Base-by-base conservation (phyloP, 176 grass and related monocot genomes). In the Oropetium thomaeum region DNA sequence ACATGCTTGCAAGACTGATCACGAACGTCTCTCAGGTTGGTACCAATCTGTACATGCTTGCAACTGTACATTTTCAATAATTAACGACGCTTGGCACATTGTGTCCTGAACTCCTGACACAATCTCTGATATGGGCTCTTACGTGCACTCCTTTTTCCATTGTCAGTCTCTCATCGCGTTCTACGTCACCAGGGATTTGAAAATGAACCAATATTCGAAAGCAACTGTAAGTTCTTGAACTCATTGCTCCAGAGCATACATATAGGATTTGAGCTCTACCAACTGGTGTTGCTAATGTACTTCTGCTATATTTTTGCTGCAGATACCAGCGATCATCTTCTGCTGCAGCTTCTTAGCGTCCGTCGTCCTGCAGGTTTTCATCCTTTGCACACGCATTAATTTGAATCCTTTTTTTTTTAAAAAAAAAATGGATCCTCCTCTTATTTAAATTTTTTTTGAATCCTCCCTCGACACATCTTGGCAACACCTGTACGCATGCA, bases 261-360 rank as follows among this genome's bases (percentile, higher is more conserved):
- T 45, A n/a, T n/a, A n/a, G n/a, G n/a, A n/a, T 45, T 45, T 16
- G 43, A 45, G 12, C 43, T 45, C 16, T 14, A 45, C 13, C 32
- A 41, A 10, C 13, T 64, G 3, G 23, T 70, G 20, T 7, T 14
- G 22, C 9, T 13, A 43, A 8, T n/a, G 7, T 61, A 58, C n/a
- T 8, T 48, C 5, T 23, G 20, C 41, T 17, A 38, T 15, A 1
- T 62, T 16, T 16, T 65, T 14, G 2, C 5, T 86, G 72, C 73
- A 93, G 86, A 83, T 93, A 23, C 90, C 90, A 27, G 90, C 86
- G 5, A 89, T 89, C 78, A 87, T 89, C 41, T 93, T 89, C 73
- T 87, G 81, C 74, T 89, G 76, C 87, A 93, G 90, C 83, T 89
- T 93, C 71, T 23, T 89, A 1, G 83, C 87, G 58, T 93, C 90